Evolutionary conservation across 2,329 filamentous ascomycete species (phyloP), one percentile per base, ranked within the genome.

Genomic region (Fusarium albosuccineum): DNA sequence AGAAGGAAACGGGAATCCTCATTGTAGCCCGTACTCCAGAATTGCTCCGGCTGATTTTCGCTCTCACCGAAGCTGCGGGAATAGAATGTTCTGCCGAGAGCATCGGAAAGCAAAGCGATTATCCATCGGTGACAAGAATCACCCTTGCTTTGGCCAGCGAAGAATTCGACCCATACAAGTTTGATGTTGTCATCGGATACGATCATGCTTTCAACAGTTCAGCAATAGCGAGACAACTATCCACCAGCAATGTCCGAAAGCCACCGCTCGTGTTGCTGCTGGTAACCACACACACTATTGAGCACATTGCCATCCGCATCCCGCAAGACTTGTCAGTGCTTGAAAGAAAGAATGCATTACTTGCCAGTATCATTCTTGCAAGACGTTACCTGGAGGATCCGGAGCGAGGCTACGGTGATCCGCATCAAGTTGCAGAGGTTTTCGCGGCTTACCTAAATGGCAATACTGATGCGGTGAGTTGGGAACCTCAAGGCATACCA

Each of bases 161-260:
- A 34, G 74, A 78, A 5, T 71, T 77, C 3, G 74, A 83, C 27
- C 75, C 78, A 5, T 76, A 74, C 29, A 76, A 79, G 26, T 81
- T 83, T 40, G 84, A 88, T 57, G 78, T 83, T 11, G 79, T 88
- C 46, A 81, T 89, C 58, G 83, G 81, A 16, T 89, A 85, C 60
- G 86, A 89, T 61, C 80, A 84, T 67, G 80, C 79, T 2, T 86
- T 85, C 44, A 76, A 78, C 27, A 75, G 74, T 11, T 84, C 79
- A 4, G 57, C 73, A 62, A 41, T 76, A 57, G 62, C 73, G 36
- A 70, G 13, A 36, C 74, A 66, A 27, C 49, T 73, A 26, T 46
- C 45, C n/a, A 60, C 62, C 11, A 66, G 67, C 17, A 46, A 64
- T 30, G 46, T 42, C 29, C 66, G 56, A 30, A 77, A 74, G 57